These are phyloP conservation scores for Daldinia loculata DNA, from an alignment of 495 filamentous ascomycete genomes.

Conservation along the genomic window DNA sequence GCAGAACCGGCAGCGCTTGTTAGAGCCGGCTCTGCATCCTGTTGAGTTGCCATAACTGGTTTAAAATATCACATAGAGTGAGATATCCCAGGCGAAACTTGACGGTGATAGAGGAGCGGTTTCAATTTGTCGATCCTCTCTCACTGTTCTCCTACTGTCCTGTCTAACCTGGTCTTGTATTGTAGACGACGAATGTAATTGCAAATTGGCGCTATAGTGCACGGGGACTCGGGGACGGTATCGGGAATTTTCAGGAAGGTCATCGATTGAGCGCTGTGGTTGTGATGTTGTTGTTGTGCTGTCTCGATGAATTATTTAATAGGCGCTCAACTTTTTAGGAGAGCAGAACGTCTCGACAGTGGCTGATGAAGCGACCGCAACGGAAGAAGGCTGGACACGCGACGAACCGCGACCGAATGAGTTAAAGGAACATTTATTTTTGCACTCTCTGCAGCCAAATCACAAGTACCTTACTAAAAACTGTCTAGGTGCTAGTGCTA, in stretches of 20 bases:
- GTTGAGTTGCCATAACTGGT: conserved; percentile 42
- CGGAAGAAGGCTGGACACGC: conserved; percentile 39
- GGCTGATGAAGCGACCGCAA: conserved; percentile 31
- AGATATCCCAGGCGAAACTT: conserved; percentile 13
- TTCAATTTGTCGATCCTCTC: conserved; percentile 4
- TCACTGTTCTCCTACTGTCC: background rate
- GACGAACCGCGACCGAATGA: conserved; percentile 42
- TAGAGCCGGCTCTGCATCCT: conserved; percentile 41
- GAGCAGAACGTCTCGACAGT: conserved; percentile 19
- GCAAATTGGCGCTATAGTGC: conserved; percentile 25
- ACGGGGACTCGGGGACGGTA: conserved; percentile 2
- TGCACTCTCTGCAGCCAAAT: conserved; percentile 15
- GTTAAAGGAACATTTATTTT: conserved; percentile 35
- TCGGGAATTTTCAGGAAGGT: background rate
- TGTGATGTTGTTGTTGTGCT: conserved; percentile 17
- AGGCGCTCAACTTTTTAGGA: conserved; percentile 35
- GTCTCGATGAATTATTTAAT: conserved; percentile 31
- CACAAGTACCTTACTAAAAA: conserved; percentile 30
- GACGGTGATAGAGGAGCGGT: conserved; percentile 11
- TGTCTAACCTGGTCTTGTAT: conserved; percentile 15
- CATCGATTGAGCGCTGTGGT: conserved; percentile 22
- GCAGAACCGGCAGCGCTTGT: conserved; percentile 35
- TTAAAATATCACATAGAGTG: conserved; percentile 31
- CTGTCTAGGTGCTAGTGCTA: background rate
- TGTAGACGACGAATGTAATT: conserved; percentile 10